phyloP scores from a whole-genome alignment of 2,329 filamentous ascomycete genomes.

The Exophiala aquamarina region DNA sequence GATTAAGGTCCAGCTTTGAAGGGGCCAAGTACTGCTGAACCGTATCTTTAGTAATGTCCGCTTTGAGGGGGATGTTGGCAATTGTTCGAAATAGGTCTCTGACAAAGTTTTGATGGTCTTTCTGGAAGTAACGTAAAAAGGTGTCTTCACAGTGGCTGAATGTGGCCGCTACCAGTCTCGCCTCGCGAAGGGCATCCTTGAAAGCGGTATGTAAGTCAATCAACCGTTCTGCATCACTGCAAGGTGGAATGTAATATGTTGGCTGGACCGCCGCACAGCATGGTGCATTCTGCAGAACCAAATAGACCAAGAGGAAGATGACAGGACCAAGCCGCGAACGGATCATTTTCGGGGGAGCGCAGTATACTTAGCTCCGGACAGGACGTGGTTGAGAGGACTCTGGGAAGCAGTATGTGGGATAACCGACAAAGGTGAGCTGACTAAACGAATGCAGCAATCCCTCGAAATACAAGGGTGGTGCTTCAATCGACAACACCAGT shows the following conservation, averaged over 20 bases:
- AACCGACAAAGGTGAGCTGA: too few relatives aligned
- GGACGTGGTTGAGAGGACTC: too few relatives aligned
- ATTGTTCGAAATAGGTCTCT: conserved; percentile 9
- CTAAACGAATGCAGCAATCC: too few relatives aligned
- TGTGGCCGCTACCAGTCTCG: conserved; percentile 3
- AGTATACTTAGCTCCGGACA: too few relatives aligned
- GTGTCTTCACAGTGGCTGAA: conserved; percentile 6
- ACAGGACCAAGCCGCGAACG: too few relatives aligned
- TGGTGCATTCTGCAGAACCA: too few relatives aligned
- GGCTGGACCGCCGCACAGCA: too few relatives aligned
- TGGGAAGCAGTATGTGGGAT: too few relatives aligned
- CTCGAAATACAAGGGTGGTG: too few relatives aligned
- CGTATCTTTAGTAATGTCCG: background rate
- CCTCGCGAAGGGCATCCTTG: conserved; percentile 8
- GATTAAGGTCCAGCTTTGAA: background rate
- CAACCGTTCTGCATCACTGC: background rate
- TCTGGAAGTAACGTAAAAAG: conserved; percentile 7
- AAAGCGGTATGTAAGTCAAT: conserved; percentile 1
- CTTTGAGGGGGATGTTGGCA: conserved; percentile 4
- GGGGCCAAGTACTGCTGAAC: background rate
- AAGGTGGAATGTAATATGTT: background rate
- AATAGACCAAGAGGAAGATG: too few relatives aligned
- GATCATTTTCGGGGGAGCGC: too few relatives aligned
- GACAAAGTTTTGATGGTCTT: conserved; percentile 5
- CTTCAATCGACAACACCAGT: too few relatives aligned